Evolutionary conservation across 768 basidiomycete genomes (phyloP), one percentile per base, ranked within the genome.

Genomic region (Boletus rex-veris): DNA sequence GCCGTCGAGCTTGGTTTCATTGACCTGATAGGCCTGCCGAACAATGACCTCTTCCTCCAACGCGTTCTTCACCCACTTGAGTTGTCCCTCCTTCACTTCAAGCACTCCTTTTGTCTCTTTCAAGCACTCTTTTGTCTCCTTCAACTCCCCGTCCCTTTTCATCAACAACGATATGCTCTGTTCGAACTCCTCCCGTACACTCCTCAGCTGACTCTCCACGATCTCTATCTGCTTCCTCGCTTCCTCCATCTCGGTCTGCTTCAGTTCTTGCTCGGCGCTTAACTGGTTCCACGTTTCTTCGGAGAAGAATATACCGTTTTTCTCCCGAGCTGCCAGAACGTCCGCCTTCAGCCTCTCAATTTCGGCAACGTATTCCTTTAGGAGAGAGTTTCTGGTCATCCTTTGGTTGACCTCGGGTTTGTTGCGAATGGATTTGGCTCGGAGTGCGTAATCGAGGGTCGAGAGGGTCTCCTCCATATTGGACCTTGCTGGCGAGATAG

Each of bases 381-480:
- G 74, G 45, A 98, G 83, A 1, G 92, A 84, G 56, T 93, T 91
- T 44, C 92, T 86, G 9, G 92, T 92, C 83, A 97, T 88, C 44
- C 92, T 86, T 65, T 93, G 91, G 71, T 98, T 98, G 37, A 97
- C 73, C 70, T 98, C 95, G 8, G 97, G 97, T 62, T 89, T 88
- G 74, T 98, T 98, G 47, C 85, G 83, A 64, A 99, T 98, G 24
- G 90, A 90, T 68, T 96, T 98, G 28, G 97, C 97, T 24, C 92
- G 85, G 43, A 92, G 81, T 30, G 97, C 96, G 62, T 99, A 99
- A 69, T 98, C 94, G 41, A 99, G 85, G 0, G 97, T 99, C 3
- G 95, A 97, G 18, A 97, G 81, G 0, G 97, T 98, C 72, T 98
- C 97, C 71, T 99, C 97, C 74, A 96, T 81, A 66, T 96, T 98